Evolutionary conservation across 2,329 filamentous ascomycete genomes (phyloP).

Genomic region (Nemania diffusa): DNA sequence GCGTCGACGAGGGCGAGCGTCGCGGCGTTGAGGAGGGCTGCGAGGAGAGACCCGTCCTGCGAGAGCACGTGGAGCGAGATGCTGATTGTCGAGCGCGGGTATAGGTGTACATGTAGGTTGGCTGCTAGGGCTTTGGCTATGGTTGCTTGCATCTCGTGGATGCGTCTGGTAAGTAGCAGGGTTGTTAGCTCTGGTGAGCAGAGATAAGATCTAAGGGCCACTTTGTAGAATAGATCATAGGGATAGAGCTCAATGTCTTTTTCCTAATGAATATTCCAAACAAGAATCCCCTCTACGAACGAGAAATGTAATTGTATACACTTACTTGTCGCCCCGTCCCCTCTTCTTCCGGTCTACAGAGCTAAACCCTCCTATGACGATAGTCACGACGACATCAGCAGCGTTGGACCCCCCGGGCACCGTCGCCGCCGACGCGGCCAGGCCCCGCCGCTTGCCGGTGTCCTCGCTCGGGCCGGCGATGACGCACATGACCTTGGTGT

Average conservation of each 20-base stretch:
- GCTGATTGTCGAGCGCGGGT: constrained; percentile 85
- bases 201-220: too few relatives aligned
- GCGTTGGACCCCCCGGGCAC: constrained; percentile 52
- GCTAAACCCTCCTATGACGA: constrained; percentile 88
- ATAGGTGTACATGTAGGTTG: constrained; percentile 85
- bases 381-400: constrained; percentile 80
- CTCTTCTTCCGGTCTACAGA: constrained; percentile 85
- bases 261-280: background rate
- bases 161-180: constrained; percentile 66
- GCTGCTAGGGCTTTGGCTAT: constrained; percentile 80
- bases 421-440: constrained; percentile 26
- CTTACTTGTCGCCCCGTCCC: constrained; percentile 80
- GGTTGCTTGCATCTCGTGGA: constrained; percentile 81
- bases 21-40: constrained; percentile 88
- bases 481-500: constrained; percentile 95
- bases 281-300: too few relatives aligned
- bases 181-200: constrained; percentile 10
- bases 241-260: too few relatives aligned
- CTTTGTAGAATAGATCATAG: too few relatives aligned
- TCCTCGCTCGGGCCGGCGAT: constrained; percentile 85
- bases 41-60: constrained; percentile 89
- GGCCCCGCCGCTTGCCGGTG: constrained; percentile 52
- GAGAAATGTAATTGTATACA: too few relatives aligned
- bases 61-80: constrained; percentile 88
- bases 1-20: constrained; percentile 94